Evolutionary conservation across 176 grass and related monocot species (phyloP), one percentile per base, ranked within the genome.

Genomic region (Oryza brachyantha): DNA sequence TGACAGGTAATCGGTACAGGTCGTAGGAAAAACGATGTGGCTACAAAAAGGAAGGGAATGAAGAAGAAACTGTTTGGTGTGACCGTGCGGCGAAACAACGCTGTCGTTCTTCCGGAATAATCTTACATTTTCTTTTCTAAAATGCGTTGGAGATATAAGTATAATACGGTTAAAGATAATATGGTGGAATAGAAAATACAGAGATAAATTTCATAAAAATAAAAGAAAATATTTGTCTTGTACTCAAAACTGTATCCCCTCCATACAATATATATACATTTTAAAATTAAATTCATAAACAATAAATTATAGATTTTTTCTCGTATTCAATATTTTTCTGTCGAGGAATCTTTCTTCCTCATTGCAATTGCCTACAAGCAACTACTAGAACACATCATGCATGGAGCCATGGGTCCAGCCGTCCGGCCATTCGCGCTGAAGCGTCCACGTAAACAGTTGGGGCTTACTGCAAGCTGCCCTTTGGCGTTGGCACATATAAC

Each of bases 341-440:
- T 3, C 10, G 41, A 50, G 7, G 5, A 50, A 50, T 5, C 21
- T 46, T 50, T 19, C 46, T 50, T 50, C 5, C 62, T 28, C 45
- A 21, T 74, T 75, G 75, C 32, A 38, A 63, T 76, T 60, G 82
- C 71, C 64, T 81, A 59, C 35, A 89, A 85, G 82, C 82, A 85
- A 87, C 64, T 22, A 87, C 64, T 22, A 13, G 10, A 70, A 22
- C 35, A 55, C 11, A 22, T 71, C 5, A 50, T 50, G 46, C 5
- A 50, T 50, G 46, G 46, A 50, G 17, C 46, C 41, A n/a, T 61
- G 26, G 40, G n/a, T n/a, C n/a, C n/a, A n/a, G n/a, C n/a, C n/a
- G 24, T 22, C 58, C 14, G 28, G 13, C 72, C 48, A 29, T 14
- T 64, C 78, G 4, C 72, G 41, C n/a, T 25, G 74, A 88, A 13